A percentile compares a stretch with the other conserved stretches of the same genome.
phyloP scores from a whole-genome alignment of 164 flowering plant genomes.

The Vitis cinerea region DNA sequence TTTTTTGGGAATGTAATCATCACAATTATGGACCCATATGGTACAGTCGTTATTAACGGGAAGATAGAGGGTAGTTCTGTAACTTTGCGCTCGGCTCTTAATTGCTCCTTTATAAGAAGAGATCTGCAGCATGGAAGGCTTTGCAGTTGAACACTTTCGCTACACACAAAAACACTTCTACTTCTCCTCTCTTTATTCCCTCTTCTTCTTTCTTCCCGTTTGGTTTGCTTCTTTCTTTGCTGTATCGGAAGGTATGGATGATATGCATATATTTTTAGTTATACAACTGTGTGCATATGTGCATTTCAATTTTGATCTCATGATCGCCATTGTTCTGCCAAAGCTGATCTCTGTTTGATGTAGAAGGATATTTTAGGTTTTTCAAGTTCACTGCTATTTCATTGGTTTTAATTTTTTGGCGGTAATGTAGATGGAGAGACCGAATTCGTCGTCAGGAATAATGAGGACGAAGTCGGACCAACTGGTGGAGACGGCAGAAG shows the following conservation, averaged over 20 bases:
- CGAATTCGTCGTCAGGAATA: slow-evolving; percentile 27
- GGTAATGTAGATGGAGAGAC: slow-evolving; percentile 6
- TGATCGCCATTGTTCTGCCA: too few species aligned
- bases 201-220: neutral
- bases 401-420: neutral
- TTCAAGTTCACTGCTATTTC: too few species aligned
- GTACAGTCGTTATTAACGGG: neutral
- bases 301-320: neutral
- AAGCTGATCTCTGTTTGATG: too few species aligned
- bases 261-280: neutral
- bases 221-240: too few species aligned
- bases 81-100: neutral
- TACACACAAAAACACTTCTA: neutral
- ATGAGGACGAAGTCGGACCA: slow-evolving; percentile 78
- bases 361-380: too few species aligned
- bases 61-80: slow-evolving; percentile 8
- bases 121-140: neutral
- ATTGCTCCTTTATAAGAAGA: slow-evolving; percentile 15
- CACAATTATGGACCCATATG: neutral
- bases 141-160: neutral
- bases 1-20: slow-evolving; percentile 9
- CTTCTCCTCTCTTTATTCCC: neutral
- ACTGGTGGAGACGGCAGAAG: slow-evolving; percentile 29
- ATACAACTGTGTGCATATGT: neutral
- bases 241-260: neutral